Evolutionary conservation across 352 stramenopile species (phyloP), one percentile per base, ranked within the genome.

Genomic region (Phytophthora palmivora): DNA sequence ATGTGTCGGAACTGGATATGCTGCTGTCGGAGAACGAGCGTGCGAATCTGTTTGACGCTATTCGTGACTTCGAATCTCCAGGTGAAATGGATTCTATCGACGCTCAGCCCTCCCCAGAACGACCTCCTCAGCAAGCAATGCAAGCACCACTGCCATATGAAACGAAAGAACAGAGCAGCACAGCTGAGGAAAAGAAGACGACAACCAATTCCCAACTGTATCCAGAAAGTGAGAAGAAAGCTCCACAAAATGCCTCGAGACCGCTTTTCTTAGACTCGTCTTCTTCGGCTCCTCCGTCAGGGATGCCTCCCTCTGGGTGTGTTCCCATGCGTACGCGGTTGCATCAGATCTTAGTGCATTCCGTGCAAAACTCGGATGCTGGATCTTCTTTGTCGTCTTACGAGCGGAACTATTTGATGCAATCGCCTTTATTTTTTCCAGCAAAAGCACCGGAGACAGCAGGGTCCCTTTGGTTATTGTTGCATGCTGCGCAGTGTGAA

Each of bases 11-110:
- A 30, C 60, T 87, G 36, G 77, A 87, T 21, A 58, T 92, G 39
- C 45, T 92, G 43, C 53, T 92, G 22, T 88, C 80, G 5, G 79
- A 91, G 32, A 79, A 87, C 55, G 82, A 92, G 36, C 70, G 75
- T 26, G 74, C 70, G 9, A 89, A 89, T 51, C 58, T 91, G 37
- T 79, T 92, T 33, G 82, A 92, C 28, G 80, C 82, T 8, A 92
- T 92, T 47, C 78, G 79, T 2, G 78, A 91, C 54, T 91, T 91
- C 21, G 78, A 90, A 26, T 78, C 74, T 1, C 78, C 79, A 0
- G 34, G 63, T 12, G 14, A n/a, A 16, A 42, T 52, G 26, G 54
- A 59, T 2, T 58, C 58, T n/a, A n/a, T n/a, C n/a, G n/a, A n/a
- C n/a, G n/a, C n/a, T n/a, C 28, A 65, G 7, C 28, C 58, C 11